phyloP scores from a whole-genome alignment of 1,284 basidiomycete species.

The Malassezia obtusa region DNA sequence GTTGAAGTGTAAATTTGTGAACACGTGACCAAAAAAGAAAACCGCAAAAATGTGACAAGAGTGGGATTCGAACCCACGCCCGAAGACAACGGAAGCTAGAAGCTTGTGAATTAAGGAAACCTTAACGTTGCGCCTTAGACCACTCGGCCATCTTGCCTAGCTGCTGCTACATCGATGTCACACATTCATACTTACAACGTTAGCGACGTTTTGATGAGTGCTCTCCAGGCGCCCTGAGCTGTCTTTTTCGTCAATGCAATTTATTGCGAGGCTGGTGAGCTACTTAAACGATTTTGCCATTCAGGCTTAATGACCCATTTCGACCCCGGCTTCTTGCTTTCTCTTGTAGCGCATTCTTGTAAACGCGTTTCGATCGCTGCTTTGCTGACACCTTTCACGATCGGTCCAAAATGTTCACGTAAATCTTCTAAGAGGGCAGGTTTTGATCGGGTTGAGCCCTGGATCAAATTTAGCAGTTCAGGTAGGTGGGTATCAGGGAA shows the following conservation, averaged over 20 bases:
- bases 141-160: conserved; percentile 41
- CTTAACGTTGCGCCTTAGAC: conserved; percentile 36
- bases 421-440: conserved; percentile 34
- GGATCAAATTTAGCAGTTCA: conserved; percentile 21
- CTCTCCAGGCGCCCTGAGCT: too few species aligned
- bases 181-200: too few species aligned
- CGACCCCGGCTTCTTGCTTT: conserved; percentile 24
- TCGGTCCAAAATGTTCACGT: conserved; percentile 27
- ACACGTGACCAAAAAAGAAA: neutral
- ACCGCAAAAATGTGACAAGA: conserved; percentile 36
- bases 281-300: conserved; percentile 4
- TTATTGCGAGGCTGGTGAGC: neutral
- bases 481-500: conserved; percentile 27
- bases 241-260: neutral
- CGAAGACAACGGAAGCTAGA: conserved; percentile 30
- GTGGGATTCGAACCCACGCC: conserved; percentile 47
- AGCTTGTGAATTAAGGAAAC: conserved; percentile 21
- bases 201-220: too few species aligned
- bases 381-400: conserved; percentile 27
- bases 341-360: conserved; percentile 24
- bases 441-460: conserved; percentile 31
- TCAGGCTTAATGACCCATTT: conserved; percentile 32
- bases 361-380: conserved; percentile 29
- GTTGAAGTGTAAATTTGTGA: neutral
- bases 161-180: neutral